Base-by-base conservation (phyloP, 805 yeast species). In the Cyberlindnera petersonii region DNA sequence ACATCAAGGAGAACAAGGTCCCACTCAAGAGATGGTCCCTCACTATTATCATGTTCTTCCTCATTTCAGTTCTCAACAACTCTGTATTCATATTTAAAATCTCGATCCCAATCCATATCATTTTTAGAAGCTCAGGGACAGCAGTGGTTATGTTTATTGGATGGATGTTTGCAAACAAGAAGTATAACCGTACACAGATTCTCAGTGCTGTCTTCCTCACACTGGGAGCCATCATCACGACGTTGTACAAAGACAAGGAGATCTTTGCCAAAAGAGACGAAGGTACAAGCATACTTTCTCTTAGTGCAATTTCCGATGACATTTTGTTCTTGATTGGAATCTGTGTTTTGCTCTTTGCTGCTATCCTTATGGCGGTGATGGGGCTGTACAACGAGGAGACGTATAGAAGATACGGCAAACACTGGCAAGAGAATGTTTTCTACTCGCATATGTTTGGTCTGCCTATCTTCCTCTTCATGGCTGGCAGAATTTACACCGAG, bases 391-490 rank as follows among this genome's bases (percentile, higher is more conserved):
- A 71, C 29, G 87, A 82, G 50, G 57, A 56, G 34, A 68, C 79
- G 0, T 72, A 65, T 49, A 55, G 55, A 11, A 49, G 47, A 16
- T 75, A 78, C 52, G 83, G 84, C 6, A 67, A 66, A 39, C 71
- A 72, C 37, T 82, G 89, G 89, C 63, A 71, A 39, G 88, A 82
- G 48, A 68, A 72, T 24, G 55, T 83, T 31, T 82, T 83, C 50
- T 81, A 75, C 57, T 67, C 74, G 13, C 85, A 79, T 51, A 52
- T 73, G 6, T 61, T 76, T 28, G 74, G 77, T 0, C 48, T 82
- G 9, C 82, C 85, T 0, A 52, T 79, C 9, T 75, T 80, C 42
- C 15, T 66, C 1, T 47, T 72, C 3, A 58, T 74, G 23, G 44
- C 52, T 3, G 54, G 55, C 7, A 49, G 61, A 4, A 58, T 72